These are phyloP conservation scores for Copromyces sp. DNA, from an alignment of 495 filamentous ascomycete genomes.

Conservation along the genomic window DNA sequence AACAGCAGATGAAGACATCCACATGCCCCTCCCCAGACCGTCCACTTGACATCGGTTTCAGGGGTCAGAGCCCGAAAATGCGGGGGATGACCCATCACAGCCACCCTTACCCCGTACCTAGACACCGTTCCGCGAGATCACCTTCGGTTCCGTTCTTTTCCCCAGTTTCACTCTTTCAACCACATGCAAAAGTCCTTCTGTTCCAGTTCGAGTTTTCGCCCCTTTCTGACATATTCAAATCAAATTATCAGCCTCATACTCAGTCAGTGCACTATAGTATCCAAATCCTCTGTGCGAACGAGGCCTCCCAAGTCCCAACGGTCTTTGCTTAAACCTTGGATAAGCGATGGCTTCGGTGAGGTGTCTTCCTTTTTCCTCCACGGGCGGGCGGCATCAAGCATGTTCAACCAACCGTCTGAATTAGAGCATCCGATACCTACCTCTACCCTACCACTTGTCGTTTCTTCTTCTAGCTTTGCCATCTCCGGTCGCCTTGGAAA, in stretches of 20 bases:
- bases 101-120: not conserved
- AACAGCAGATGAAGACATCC: not conserved
- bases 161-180: not conserved
- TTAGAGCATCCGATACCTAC: no score
- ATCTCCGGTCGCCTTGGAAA: no score
- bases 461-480: not conserved
- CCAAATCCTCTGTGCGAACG: not conserved
- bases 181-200: not conserved
- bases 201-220: not conserved
- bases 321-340: not conserved
- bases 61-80: not conserved
- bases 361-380: not conserved
- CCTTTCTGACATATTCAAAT: not conserved
- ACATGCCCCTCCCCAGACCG: not conserved
- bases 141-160: not conserved
- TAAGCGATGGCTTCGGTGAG: not conserved
- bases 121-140: not conserved
- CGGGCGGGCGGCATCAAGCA: not conserved
- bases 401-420: no score
- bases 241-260: not conserved
- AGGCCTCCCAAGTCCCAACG: not conserved
- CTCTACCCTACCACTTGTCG: not conserved
- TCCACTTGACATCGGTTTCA: not conserved
- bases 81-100: not conserved
- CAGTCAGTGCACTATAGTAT: not conserved